Base-by-base conservation (phyloP, 2,329 filamentous ascomycete species). In the Diaporthe batatas region DNA sequence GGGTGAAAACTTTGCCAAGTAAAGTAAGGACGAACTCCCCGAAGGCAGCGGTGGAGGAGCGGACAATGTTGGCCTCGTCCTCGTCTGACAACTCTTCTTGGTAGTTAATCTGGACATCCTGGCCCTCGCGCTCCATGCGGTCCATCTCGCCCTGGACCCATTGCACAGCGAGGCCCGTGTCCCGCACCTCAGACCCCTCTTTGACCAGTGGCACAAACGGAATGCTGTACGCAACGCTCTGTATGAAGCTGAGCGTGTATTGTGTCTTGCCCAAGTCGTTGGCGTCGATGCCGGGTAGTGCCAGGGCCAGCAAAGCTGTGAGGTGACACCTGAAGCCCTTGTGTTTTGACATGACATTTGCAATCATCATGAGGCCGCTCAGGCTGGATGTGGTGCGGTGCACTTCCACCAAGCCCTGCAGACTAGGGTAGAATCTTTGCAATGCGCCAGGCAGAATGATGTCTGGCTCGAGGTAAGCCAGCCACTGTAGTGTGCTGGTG, bases 261-360 rank as follows among this genome's bases (percentile, higher is more conserved):
- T 98, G 90, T 0, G 96, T 98, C 86, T 99, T 99, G 80, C 96
- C 95, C 34, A 99, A 85, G 82, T 99, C 96, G 80, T 99, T 99
- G 75, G 97, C 95, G 83, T 99, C 97, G 73, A 99, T 97, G 29
- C 96, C 97, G 0, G 97, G 97, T 42, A 99, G 86, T 6, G 96
- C 94, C 73, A 99, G 87, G 6, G 96, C 96, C n/a, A 99, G 85
- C 47, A 99, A 85, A 0, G 96, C 96, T 1, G 96, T 99, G 75
- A 99, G 92, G 81, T 99, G 96, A 79, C 96, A 98, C 74, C 96
- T 90, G 81, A 96, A 98, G n/a, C 96, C 96, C 82, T 97, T 98
- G 53, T 95, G 94, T 79, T 93, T 92, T 18, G 95, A 92, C 89
- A 99, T 97, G 78, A 95, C 91, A 80, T 95, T 94, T 75, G 95